Evolutionary conservation across 805 yeast genomes (phyloP).

Genomic region (Candida morakotiae): DNA sequence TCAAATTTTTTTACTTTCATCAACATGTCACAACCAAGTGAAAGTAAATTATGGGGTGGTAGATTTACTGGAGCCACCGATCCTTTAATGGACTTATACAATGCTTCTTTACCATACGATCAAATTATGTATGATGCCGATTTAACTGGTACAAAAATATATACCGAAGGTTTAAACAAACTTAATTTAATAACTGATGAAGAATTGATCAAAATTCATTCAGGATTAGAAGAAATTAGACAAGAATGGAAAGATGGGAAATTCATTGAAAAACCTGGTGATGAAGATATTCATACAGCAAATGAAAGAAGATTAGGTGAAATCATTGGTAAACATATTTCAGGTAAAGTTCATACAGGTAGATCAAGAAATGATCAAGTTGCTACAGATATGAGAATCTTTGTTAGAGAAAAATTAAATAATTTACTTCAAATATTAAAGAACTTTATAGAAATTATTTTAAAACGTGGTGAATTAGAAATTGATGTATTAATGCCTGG

Average conservation of each 20-base stretch:
- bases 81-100: slow-evolving; percentile 95
- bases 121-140: slow-evolving; percentile 93
- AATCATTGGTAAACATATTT: slow-evolving; percentile 84
- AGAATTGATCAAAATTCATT: slow-evolving; percentile 78
- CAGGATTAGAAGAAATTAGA: slow-evolving; percentile 68
- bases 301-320: slow-evolving; percentile 98
- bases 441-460: slow-evolving; percentile 61
- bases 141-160: slow-evolving; percentile 88
- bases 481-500: slow-evolving; percentile 97
- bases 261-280: slow-evolving; percentile 79
- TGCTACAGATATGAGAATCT: slow-evolving; percentile 97
- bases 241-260: slow-evolving; percentile 74
- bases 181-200: slow-evolving; percentile 67
- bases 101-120: slow-evolving; percentile 95
- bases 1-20: background rate
- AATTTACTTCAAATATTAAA: slow-evolving; percentile 54
- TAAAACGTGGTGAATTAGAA: slow-evolving; percentile 76
- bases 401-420: slow-evolving; percentile 76
- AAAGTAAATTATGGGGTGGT: slow-evolving; percentile 93
- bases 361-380: slow-evolving; percentile 98
- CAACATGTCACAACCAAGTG: slow-evolving; percentile 39
- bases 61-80: slow-evolving; percentile 96
- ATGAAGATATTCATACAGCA: slow-evolving; percentile 98
- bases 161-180: slow-evolving; percentile 81
- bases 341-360: slow-evolving; percentile 99